A percentile compares a stretch with the other conserved stretches of the same genome.
Evolutionary conservation across 2,329 filamentous ascomycete species (phyloP).

Genomic region (Phialocephala subalpina): DNA sequence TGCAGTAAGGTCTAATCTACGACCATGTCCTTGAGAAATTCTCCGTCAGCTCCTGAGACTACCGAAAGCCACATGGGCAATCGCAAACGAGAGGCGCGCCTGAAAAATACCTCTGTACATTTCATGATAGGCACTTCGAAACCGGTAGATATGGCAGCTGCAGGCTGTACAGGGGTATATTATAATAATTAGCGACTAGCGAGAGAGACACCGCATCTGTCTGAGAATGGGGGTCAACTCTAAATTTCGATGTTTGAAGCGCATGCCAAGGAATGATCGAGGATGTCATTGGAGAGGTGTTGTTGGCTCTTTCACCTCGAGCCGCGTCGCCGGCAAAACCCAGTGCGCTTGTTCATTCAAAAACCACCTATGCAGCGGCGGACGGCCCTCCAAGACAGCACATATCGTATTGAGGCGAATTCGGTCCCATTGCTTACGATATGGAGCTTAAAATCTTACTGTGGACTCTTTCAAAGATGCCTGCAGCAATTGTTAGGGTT

Average conservation of each 20-base stretch:
- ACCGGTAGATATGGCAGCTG: neutral
- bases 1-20: neutral
- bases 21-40: neutral
- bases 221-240: neutral
- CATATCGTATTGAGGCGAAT: neutral
- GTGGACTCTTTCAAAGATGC: neutral
- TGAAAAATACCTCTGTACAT: neutral
- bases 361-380: neutral
- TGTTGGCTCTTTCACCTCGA: no score
- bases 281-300: no score
- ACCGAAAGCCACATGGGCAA: conserved; percentile 10
- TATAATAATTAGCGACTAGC: neutral
- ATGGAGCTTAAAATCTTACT: neutral
- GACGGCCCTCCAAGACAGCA: neutral
- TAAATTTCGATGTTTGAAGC: neutral
- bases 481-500: conserved; percentile 4
- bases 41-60: conserved; percentile 8
- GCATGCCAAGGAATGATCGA: neutral
- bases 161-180: neutral
- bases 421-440: no score
- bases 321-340: neutral
- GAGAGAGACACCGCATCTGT: neutral
- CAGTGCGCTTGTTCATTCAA: neutral
- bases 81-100: neutral
- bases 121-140: neutral